Evolutionary conservation across 2,329 filamentous ascomycete species (phyloP), one percentile per base, ranked within the genome.

Genomic region (Hortaea werneckii): DNA sequence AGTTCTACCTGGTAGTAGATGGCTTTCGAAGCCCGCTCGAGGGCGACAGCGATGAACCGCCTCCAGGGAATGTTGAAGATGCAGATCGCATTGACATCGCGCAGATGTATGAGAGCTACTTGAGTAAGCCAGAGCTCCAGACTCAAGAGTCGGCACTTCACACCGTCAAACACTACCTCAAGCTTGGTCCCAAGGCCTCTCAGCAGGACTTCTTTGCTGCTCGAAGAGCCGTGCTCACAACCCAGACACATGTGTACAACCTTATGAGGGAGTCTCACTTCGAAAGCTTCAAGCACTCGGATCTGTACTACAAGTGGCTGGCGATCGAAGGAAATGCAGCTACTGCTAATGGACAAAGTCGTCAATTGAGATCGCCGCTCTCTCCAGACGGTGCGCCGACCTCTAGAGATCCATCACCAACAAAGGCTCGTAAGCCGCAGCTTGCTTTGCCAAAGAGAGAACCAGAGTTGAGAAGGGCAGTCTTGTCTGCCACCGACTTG

Each of bases 1-100:
- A 98, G 59, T 98, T 96, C 65, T 98, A 90, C 88, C 82, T 98
- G 37, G 92, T 96, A 3, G 92, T 96, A 5, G 92, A 98, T 67
- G 90, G 92, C 0, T 87, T 96, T 56, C 84, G 94, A 37, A 95
- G 94, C 56, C 94, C 92, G 0, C 70, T 98, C 2, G 92, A 98
- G 65, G 86, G 90, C 53, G 83, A 86, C 57, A 82, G 83, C 32
- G 82, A 82, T 13, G 85, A 92, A 49, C 68, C 80, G 28, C 73
- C 56, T 10, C 55, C 56, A 10, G 51, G 54, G 6, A 47, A 55
- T 4, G 54, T 52, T 85, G 84, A 81, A 1, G 80, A 89, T 28
- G 82, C 88, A 1, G 90, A 96, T 62, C 78, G 89, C 41, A 79
- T 82, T 50, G 90, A 98, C 62, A 76, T 98, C 46, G 85, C 85